Percentiles rank a stretch among this genome's conserved stretches.
Evolutionary conservation across 2,329 filamentous ascomycete genomes (phyloP).

Genomic region (Colletotrichum agaves): DNA sequence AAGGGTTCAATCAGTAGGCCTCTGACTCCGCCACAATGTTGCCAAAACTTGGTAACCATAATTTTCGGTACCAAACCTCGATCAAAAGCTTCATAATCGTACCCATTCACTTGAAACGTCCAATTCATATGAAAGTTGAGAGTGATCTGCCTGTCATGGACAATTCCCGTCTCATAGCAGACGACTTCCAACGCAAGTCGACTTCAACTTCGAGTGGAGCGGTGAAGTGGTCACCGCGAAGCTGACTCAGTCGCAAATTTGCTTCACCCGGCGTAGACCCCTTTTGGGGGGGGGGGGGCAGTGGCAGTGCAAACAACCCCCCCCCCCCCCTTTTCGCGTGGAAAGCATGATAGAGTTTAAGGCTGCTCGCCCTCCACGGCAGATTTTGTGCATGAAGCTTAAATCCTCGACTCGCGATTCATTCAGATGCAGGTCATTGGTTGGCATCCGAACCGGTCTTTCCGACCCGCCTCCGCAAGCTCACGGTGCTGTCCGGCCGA

Average conservation of each 20-base stretch:
- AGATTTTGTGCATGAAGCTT: neutral
- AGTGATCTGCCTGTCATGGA: too few species aligned
- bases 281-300: too few species aligned
- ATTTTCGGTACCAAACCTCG: neutral
- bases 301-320: neutral
- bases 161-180: too few species aligned
- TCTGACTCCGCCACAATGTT: neutral
- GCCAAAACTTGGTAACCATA: neutral
- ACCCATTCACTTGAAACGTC: too few species aligned
- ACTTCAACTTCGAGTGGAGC: neutral
- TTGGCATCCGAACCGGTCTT: neutral
- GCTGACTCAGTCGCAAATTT: conserved; percentile 2
- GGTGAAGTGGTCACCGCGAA: neutral
- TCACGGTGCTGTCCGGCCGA: neutral
- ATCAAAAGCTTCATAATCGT: too few species aligned
- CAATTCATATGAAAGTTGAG: too few species aligned
- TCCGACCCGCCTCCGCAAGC: neutral
- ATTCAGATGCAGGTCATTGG: conserved; percentile 2
- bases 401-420: neutral
- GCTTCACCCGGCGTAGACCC: neutral
- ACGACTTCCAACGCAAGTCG: neutral
- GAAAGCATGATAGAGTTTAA: neutral
- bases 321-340: too few species aligned
- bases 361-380: neutral
- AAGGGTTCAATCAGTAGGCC: neutral